Base-by-base conservation (phyloP, 2,329 filamentous ascomycete genomes). In the Colletotrichum musicola region DNA sequence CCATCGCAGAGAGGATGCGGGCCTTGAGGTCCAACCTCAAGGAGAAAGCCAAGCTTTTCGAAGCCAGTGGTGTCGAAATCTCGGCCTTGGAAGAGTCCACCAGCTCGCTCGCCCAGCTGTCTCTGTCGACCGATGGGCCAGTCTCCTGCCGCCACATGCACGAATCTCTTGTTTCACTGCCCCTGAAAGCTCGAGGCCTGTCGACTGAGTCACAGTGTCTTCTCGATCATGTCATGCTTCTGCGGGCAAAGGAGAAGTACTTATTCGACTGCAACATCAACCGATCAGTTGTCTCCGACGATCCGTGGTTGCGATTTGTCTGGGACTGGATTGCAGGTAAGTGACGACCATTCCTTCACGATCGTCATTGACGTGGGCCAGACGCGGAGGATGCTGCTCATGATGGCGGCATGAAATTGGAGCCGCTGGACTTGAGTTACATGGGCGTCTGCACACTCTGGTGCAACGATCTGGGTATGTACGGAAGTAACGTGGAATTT, bases 241-340 rank as follows among this genome's bases (percentile, higher is more conserved):
- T 88, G 44, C 86, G 89, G 16, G 87, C 88, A 7, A 87, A 86
- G 70, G 88, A 89, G 72, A 86, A 83, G 62, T 92, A 91, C 70
- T 79, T 91, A 0, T 90, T 91, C 69, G 83, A 94, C 73, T 89
- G 89, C 67, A 79, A 81, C 16, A 86, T 82, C 55, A 96, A 96
- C 74, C 86, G 87, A 70, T 80, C 85, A 6, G 86, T 95, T n/a
- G 85, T 92, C 1, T 82, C 85, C 6, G 92, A 93, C 69, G 90
- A 95, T 74, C 88, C 87, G 35, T 93, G 92, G 88, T 82, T 95
- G n/a, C 86, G 89, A 65, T 91, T 92, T 64, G 82, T 93, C n/a
- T 97, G 93, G 93, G 87, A 89, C 54, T 93, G 92, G 85, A 84
- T 95, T 55, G 85, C 87, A 67, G 89, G 92, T 89, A 75, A 75